Evolutionary conservation across 116 monocot genomes (phyloP).

Genomic region (Dioscorea cayenensis): DNA sequence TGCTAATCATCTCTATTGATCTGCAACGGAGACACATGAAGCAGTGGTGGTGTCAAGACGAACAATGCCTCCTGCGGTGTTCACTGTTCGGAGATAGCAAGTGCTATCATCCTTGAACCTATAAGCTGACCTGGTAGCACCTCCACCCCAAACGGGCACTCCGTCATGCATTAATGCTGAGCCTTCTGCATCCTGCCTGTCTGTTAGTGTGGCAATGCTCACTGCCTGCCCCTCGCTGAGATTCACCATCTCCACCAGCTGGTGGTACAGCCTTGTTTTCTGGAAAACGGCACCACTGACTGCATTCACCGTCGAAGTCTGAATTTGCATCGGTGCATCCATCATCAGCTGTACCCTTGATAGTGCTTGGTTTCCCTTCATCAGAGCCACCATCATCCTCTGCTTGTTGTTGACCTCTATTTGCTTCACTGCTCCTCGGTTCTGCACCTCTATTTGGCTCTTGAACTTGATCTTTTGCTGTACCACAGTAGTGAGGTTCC

Average conservation of each 20-base stretch:
- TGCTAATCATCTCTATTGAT: not conserved
- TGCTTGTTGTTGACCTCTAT: constrained; percentile 15
- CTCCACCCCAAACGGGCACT: constrained; percentile 20
- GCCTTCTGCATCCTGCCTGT: constrained; percentile 33
- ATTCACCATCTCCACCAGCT: constrained; percentile 16
- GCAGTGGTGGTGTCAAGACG: constrained; percentile 16
- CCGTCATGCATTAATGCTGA: constrained; percentile 5
- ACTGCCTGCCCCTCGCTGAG: constrained; percentile 13
- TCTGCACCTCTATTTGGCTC: constrained; percentile 21
- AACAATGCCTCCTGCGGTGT: constrained; percentile 21
- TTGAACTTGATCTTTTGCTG: constrained; percentile 19
- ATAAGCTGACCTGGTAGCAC: constrained; percentile 18
- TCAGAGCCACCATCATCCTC: constrained; percentile 11
- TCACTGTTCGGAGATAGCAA: constrained; percentile 26
- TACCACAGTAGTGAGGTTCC: constrained; percentile 22
- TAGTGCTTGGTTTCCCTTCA: constrained; percentile 11
- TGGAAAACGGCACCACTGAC: constrained; percentile 15
- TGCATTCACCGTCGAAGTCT: constrained; percentile 10
- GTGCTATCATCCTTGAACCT: constrained; percentile 21
- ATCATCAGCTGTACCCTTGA: constrained; percentile 10
- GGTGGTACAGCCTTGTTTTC: constrained; percentile 23
- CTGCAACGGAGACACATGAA: constrained; percentile 3
- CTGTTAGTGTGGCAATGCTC: constrained; percentile 9
- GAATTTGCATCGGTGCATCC: constrained; percentile 29
- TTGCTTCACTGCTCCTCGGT: constrained; percentile 11